phyloP scores from a whole-genome alignment of 352 stramenopile species.

The Plasmopara viticola region DNA sequence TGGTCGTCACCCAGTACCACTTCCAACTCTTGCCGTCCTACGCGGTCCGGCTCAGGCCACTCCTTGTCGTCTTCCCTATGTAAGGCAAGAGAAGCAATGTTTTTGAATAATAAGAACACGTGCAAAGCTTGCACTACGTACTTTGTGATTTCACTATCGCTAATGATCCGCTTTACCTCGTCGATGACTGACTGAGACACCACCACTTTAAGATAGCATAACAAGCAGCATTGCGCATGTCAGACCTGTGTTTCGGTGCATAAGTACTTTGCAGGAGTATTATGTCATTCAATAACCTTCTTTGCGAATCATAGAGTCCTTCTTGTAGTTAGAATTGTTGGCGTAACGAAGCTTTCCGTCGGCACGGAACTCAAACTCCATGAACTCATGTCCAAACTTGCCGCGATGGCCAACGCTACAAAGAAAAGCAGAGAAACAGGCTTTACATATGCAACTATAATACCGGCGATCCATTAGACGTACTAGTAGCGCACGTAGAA shows the following conservation, averaged over 20 bases:
- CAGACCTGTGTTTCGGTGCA: not conserved
- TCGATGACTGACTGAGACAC: conserved; percentile 89
- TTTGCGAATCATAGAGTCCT: conserved; percentile 96
- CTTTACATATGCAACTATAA: not conserved
- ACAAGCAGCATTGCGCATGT: not conserved
- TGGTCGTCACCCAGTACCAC: conserved; percentile 93
- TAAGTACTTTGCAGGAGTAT: not conserved
- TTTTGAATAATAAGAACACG: not conserved
- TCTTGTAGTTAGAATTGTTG: conserved; percentile 99
- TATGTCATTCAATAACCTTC: conserved; percentile 54
- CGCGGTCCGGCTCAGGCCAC: conserved; percentile 92
- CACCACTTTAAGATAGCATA: conserved; percentile 47
- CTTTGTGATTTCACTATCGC: conserved; percentile 88
- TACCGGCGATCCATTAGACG: conserved; percentile 10
- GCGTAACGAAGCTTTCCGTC: conserved; percentile 92
- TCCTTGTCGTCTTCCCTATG: conserved; percentile 90
- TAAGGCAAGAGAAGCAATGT: not conserved
- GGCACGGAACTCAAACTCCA: conserved; percentile 95
- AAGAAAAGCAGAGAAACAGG: not conserved
- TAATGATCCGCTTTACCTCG: conserved; percentile 92
- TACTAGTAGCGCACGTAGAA: conserved; percentile 89
- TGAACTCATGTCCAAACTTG: conserved; percentile 96
- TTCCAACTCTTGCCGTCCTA: conserved; percentile 94
- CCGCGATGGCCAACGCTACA: conserved; percentile 91
- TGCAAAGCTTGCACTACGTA: conserved; percentile 19